phyloP scores from a whole-genome alignment of 2,329 filamentous ascomycete genomes.

The Capronia epimyces region DNA sequence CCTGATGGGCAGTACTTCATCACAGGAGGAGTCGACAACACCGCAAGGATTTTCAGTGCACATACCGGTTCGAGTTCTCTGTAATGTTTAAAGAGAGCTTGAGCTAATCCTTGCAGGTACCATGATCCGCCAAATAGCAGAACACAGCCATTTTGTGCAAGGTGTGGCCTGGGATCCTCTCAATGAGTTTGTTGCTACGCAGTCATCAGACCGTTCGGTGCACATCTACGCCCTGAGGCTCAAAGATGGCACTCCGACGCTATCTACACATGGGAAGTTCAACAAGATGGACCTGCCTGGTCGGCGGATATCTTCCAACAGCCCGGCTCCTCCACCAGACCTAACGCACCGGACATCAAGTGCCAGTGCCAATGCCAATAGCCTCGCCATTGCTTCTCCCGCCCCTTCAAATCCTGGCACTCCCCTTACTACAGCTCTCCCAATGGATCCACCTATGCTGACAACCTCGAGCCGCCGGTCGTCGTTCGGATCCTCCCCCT shows the following conservation, averaged over 20 bases:
- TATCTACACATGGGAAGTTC: conserved; percentile 72
- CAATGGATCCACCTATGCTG: conserved; percentile 85
- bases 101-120: conserved; percentile 27
- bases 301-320: conserved; percentile 81
- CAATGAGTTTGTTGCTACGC: conserved; percentile 96
- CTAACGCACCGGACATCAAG: conserved; percentile 57
- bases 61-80: conserved; percentile 62
- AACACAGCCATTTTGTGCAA: conserved; percentile 97
- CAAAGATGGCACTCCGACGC: conserved; percentile 90
- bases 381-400: conserved; percentile 67
- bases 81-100: neutral
- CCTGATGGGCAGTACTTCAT: conserved; percentile 96
- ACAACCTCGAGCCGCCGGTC: conserved; percentile 91
- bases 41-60: conserved; percentile 93
- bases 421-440: conserved; percentile 78
- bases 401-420: conserved; percentile 88
- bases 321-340: conserved; percentile 85
- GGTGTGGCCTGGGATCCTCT: conserved; percentile 97
- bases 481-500: conserved; percentile 75
- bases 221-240: conserved; percentile 96
- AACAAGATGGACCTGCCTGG: conserved; percentile 91
- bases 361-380: conserved; percentile 36
- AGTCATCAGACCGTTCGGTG: conserved; percentile 95
- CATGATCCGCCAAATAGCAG: conserved; percentile 84
- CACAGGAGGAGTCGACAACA: conserved; percentile 98